Evolutionary conservation across 257 asterid genomes (phyloP), one percentile per base, ranked within the genome.

Genomic region (Ajuga chamaepitys): DNA sequence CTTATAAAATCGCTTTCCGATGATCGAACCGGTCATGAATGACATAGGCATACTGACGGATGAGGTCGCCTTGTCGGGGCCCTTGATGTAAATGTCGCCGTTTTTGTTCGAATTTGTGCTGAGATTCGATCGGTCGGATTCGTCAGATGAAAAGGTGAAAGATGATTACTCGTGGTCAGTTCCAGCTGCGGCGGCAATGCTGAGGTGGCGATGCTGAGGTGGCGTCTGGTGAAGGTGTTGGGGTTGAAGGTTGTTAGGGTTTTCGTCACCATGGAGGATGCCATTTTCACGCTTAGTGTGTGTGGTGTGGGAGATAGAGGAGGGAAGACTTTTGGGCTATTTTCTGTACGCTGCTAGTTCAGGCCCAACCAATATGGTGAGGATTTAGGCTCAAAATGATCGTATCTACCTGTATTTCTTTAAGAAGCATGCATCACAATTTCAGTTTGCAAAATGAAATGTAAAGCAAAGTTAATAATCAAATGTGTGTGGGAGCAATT

Each of bases 1-100:
- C 70, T 79, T 68, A 77, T 88, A 93, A 80, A n/a, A n/a, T n/a
- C n/a, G n/a, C n/a, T n/a, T n/a, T n/a, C n/a, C n/a, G n/a, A 89
- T 92, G n/a, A 93, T 85, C 38, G 97, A 93, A 13, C 97, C 99
- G 3, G 97, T 89, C 96, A 89, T 89, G 80, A 79, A 84, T 11
- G n/a, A n/a, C n/a, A n/a, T n/a, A n/a, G n/a, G n/a, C n/a, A n/a
- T n/a, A n/a, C n/a, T n/a, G n/a, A n/a, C n/a, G n/a, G n/a, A n/a
- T n/a, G n/a, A n/a, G n/a, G n/a, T n/a, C n/a, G n/a, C n/a, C n/a
- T n/a, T n/a, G n/a, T n/a, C n/a, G n/a, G n/a, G n/a, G n/a, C n/a
- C n/a, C n/a, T n/a, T n/a, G n/a, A n/a, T n/a, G n/a, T 66, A 57
- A 3, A 89, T 73, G 18, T 16, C 58, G 17, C 76, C 92, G 30